These are phyloP conservation scores for Thielaviopsis ethacetica DNA, from an alignment of 2,329 filamentous ascomycete genomes.

Conservation along the genomic window DNA sequence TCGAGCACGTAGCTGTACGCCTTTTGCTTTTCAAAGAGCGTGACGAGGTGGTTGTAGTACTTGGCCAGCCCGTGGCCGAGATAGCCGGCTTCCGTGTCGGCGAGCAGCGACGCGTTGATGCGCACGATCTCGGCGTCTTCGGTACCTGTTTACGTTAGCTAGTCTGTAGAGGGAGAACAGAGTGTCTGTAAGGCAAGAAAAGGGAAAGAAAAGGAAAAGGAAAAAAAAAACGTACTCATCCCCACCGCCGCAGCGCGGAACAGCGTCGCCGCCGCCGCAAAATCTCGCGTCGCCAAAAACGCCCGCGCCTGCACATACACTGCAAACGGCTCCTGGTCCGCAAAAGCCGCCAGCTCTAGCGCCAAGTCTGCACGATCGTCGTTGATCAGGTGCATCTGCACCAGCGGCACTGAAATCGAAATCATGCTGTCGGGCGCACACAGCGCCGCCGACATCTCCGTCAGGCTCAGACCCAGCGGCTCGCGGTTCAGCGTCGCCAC, in stretches of 20 bases:
- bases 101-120: slow-evolving; percentile 41
- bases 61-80: slow-evolving; percentile 58
- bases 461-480: slow-evolving; percentile 42
- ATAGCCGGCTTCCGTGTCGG: slow-evolving; percentile 55
- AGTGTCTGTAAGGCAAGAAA: too few species aligned
- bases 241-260: slow-evolving; percentile 75
- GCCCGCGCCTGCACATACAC: slow-evolving; percentile 77
- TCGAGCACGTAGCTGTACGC: slow-evolving; percentile 69
- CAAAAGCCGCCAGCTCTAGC: slow-evolving; percentile 38
- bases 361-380: slow-evolving; percentile 43
- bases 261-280: slow-evolving; percentile 51
- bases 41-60: slow-evolving; percentile 77
- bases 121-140: slow-evolving; percentile 30
- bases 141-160: slow-evolving; percentile 25
- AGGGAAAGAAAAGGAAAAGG: not conserved
- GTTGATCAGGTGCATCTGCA: slow-evolving; percentile 46
- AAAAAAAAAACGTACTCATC: slow-evolving; percentile 46
- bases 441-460: slow-evolving; percentile 48
- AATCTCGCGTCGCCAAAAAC: slow-evolving; percentile 56
- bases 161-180: too few species aligned
- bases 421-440: slow-evolving; percentile 51
- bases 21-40: slow-evolving; percentile 63
- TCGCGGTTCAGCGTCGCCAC: slow-evolving; percentile 34
- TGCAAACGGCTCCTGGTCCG: slow-evolving; percentile 42
- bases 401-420: slow-evolving; percentile 41